Evolutionary conservation across 2,329 filamentous ascomycete species (phyloP), one percentile per base, ranked within the genome.

Genomic region (Penicillium frequentans): DNA sequence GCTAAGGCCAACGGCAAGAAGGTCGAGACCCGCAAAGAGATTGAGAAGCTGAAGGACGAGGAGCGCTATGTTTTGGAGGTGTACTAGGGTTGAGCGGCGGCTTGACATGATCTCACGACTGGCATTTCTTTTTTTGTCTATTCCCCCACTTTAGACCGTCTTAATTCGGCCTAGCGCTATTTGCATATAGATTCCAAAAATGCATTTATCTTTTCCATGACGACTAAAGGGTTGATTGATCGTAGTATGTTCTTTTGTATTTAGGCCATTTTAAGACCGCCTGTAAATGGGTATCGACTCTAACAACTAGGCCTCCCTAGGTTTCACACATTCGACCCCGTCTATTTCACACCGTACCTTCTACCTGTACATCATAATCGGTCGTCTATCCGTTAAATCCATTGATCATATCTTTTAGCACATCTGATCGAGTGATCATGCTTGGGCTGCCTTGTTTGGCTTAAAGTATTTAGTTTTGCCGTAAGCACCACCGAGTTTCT

Each of bases 21-120:
- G 86, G 83, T 96, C 42, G 92, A 96, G 71, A 80, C 89, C 3
- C 82, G 83, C 67, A 93, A 93, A 83, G 92, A 96, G 83, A 98
- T 99, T 80, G 96, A 99, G 82, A 89, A 89, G 79, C 81, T 99
- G 68, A 99, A 99, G 89, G 95, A 99, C 75, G 89, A 91, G 68
- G 86, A 90, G 61, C 84, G 95, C 73, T 99, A 98, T 79, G 93
- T 99, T 52, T 83, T 99, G 54, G 95, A 99, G 80, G 95, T 98
- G 55, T 98, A 98, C 78, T 98, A 90, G 64, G 59, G 24, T 26
- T 26, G 42, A 26, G 33, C 26, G 52, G 19, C 42, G 29, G 57
- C 49, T 54, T 61, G 50, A 43, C 45, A 61, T 56, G 59, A 64
- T 47, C 53, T 47, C 42, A 65, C 24, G 61, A 65, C 55, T 61